Evolutionary conservation across 306 rosid genomes (phyloP), one percentile per base, ranked within the genome.

Genomic region (Vicia villosa): DNA sequence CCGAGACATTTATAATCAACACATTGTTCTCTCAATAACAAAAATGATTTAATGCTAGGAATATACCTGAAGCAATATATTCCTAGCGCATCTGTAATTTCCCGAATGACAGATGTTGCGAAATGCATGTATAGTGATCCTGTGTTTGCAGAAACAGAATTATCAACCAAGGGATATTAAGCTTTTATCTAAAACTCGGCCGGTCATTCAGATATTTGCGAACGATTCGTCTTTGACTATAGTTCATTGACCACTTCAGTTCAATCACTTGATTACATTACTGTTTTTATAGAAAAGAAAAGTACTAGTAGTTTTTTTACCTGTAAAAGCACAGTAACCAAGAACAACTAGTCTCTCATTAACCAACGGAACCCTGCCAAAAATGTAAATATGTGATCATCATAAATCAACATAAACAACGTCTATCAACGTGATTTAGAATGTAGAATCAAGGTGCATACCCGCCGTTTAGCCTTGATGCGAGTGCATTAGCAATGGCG

Each of bases 21-120:
- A 24, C 17, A 24, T 22, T 54, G 60, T 22, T 54, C 60, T 54
- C 60, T 5, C 60, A 22, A 54, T 15, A 54, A 20, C 5, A 51
- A 15, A 51, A 20, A 50, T 50, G 54, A 16, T 73, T 13, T 12
- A 57, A 16, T 24, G 73, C 54, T 63, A 22, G 28, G 32, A 50
- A 68, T 80, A 88, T 79, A 91, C 97, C 99, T 91, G 89, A 94
- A 91, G 78, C 99, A 91, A 72, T 74, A 88, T 58, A 91, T 94
- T 77, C 99, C 99, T 79, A 94, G 74, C 67, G 99, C 97, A 45
- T 77, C 58, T 56, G 86, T 95, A 34, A 95, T 91, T 73, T 95
- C 97, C 68, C 80, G 88, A 77, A 95, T 63, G 66, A 95, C 95
- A 4, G 95, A 77, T 3, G 88, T 91, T 3, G 95, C 95, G 12